Conservation (phyloP, 2,329 filamentous ascomycete genomes). For the Pseudopithomyces chartarum region DNA sequence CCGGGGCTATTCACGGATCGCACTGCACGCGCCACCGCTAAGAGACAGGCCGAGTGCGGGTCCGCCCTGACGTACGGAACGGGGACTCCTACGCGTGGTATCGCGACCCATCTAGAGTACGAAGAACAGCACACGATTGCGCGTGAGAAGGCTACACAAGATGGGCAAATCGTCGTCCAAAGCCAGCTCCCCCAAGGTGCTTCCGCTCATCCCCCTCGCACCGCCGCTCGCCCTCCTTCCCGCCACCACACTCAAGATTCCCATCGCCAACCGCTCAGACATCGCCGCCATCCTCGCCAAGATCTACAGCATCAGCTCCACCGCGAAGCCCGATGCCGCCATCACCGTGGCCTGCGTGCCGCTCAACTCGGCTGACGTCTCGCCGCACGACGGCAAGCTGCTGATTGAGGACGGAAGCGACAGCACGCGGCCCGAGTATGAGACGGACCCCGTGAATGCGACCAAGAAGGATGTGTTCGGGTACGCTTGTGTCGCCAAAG, state of each 20-base stretch:
- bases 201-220: constrained; percentile 83
- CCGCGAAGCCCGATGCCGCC: constrained; percentile 65
- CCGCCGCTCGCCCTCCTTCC: constrained; percentile 83
- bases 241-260: constrained; percentile 81
- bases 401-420: constrained; percentile 68
- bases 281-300: constrained; percentile 85
- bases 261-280: constrained; percentile 82
- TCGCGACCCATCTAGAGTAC: neutral
- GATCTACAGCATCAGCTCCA: constrained; percentile 77
- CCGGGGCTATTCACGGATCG: neutral
- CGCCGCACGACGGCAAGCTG: constrained; percentile 70
- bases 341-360: constrained; percentile 89
- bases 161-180: constrained; percentile 46
- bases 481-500: constrained; percentile 72
- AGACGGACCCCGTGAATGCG: constrained; percentile 56
- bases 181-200: constrained; percentile 41
- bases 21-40: constrained; percentile 5
- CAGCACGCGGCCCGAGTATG: constrained; percentile 39
- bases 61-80: constrained; percentile 9
- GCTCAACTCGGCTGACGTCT: constrained; percentile 75
- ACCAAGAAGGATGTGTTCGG: constrained; percentile 71
- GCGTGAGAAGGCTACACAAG: constrained; percentile 5
- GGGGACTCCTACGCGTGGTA: neutral
- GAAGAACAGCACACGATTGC: neutral
- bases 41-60: neutral